Percentiles rank a stretch among this genome's conserved stretches.
phyloP scores from a whole-genome alignment of 1,284 basidiomycete species.

The Sporisorium sorghi region DNA sequence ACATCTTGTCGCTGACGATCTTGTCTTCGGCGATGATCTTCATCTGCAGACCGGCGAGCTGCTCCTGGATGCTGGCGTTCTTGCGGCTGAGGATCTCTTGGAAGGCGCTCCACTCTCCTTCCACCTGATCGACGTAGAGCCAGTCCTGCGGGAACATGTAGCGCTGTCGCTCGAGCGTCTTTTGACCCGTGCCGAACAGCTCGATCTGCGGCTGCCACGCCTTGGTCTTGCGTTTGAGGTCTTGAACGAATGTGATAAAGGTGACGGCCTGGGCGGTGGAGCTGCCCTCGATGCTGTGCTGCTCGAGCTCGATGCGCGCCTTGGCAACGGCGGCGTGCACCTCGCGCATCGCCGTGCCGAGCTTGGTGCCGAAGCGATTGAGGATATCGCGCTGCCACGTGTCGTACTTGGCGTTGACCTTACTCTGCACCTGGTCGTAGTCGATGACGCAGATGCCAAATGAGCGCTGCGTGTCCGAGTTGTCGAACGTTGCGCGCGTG shows the following conservation, averaged over 20 bases:
- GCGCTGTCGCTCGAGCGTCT: slow-evolving; percentile 94
- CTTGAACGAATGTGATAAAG: slow-evolving; percentile 99
- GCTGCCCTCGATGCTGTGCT: slow-evolving; percentile 77
- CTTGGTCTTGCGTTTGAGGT: slow-evolving; percentile 95
- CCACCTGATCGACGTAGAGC: slow-evolving; percentile 96
- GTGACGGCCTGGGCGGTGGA: slow-evolving; percentile 95
- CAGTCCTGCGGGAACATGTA: slow-evolving; percentile 97
- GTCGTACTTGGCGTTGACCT: slow-evolving; percentile 98
- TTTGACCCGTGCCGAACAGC: slow-evolving; percentile 91
- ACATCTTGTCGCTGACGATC: slow-evolving; percentile 78
- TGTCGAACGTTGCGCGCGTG: slow-evolving; percentile 94
- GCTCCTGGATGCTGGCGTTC: slow-evolving; percentile 98
- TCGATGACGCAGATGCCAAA: slow-evolving; percentile 93
- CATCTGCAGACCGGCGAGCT: slow-evolving; percentile 92
- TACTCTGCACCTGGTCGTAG: slow-evolving; percentile 95
- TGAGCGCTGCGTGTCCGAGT: slow-evolving; percentile 88
- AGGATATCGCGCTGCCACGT: slow-evolving; percentile 96
- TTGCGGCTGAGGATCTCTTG: slow-evolving; percentile 97
- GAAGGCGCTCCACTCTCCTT: slow-evolving; percentile 98
- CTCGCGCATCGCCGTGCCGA: slow-evolving; percentile 94
- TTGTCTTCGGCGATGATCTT: slow-evolving; percentile 99
- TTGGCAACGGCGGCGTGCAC: slow-evolving; percentile 92
- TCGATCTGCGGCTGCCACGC: slow-evolving; percentile 98
- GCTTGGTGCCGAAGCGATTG: slow-evolving; percentile 88
- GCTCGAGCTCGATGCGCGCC: slow-evolving; percentile 92